phyloP scores from a whole-genome alignment of 495 filamentous ascomycete species.

The Aspergillus haitiensis region DNA sequence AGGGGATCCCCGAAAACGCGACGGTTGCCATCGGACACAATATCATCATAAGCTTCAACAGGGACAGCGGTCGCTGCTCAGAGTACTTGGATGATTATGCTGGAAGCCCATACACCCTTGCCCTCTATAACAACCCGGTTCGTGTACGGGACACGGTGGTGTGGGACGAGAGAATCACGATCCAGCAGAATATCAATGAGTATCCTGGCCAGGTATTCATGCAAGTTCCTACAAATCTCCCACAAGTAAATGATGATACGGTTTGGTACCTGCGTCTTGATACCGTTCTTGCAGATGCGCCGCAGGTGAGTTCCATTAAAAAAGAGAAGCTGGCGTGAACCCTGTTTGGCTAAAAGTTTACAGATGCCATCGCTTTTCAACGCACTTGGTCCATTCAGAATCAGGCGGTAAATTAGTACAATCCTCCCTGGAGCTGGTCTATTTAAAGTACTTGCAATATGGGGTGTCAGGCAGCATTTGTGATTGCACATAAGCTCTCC shows the following conservation, averaged over 20 bases:
- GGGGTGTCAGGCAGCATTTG: too few species aligned
- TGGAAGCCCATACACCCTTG: slow-evolving; percentile 30
- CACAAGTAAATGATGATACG: slow-evolving; percentile 31
- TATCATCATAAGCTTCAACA: slow-evolving; percentile 35
- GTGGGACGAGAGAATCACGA: slow-evolving; percentile 29
- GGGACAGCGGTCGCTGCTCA: slow-evolving; percentile 24
- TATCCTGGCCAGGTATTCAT: slow-evolving; percentile 28
- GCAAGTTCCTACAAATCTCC: slow-evolving; percentile 33
- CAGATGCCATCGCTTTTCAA: neutral
- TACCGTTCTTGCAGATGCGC: slow-evolving; percentile 31
- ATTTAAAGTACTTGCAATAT: too few species aligned
- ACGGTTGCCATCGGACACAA: slow-evolving; percentile 30
- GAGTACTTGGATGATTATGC: slow-evolving; percentile 28
- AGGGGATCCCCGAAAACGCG: slow-evolving; percentile 39
- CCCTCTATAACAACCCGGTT: slow-evolving; percentile 44
- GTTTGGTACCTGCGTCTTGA: slow-evolving; percentile 40
- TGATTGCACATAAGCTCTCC: too few species aligned
- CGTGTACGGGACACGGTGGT: slow-evolving; percentile 25
- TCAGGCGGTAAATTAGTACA: too few species aligned
- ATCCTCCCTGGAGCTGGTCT: too few species aligned
- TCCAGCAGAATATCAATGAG: slow-evolving; percentile 26
- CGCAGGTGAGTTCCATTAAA: slow-evolving; percentile 30
- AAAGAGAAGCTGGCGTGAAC: neutral
- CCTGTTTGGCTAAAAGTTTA: neutral
- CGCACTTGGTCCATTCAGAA: neutral